These are phyloP conservation scores for Nicotiana otophora DNA, from an alignment of 257 asterid genomes.

Conservation along the genomic window DNA sequence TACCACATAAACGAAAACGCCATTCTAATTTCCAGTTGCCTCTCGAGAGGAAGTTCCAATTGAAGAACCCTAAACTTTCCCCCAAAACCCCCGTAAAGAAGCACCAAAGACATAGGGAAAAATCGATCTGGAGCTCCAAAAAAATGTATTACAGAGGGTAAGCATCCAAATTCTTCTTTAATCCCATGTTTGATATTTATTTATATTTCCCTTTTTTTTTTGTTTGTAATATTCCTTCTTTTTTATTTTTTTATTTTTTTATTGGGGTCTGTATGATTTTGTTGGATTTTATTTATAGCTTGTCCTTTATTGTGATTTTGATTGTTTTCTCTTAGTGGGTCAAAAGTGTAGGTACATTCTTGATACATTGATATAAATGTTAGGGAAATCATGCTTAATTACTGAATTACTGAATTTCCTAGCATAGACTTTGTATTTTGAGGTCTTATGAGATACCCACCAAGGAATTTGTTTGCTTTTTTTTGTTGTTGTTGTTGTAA, in stretches of 20 bases:
- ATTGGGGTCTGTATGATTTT: neutral
- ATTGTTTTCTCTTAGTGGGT: neutral
- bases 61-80: neutral
- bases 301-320: neutral
- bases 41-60: neutral
- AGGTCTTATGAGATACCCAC: neutral
- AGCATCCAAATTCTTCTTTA: neutral
- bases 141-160: constrained; percentile 35
- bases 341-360: neutral
- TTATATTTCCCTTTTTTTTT: neutral
- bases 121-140: neutral
- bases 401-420: neutral
- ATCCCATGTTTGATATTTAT: neutral
- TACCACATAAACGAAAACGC: neutral
- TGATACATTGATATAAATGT: neutral
- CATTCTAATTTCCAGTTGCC: neutral
- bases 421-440: neutral
- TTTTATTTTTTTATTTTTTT: neutral
- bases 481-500: neutral
- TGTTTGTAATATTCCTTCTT: neutral
- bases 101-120: neutral
- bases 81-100: neutral
- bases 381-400: neutral
- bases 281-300: neutral
- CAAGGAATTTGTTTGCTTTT: neutral